Conservation (phyloP, 139 green algal genomes). For the Zygnema cylindricum region DNA sequence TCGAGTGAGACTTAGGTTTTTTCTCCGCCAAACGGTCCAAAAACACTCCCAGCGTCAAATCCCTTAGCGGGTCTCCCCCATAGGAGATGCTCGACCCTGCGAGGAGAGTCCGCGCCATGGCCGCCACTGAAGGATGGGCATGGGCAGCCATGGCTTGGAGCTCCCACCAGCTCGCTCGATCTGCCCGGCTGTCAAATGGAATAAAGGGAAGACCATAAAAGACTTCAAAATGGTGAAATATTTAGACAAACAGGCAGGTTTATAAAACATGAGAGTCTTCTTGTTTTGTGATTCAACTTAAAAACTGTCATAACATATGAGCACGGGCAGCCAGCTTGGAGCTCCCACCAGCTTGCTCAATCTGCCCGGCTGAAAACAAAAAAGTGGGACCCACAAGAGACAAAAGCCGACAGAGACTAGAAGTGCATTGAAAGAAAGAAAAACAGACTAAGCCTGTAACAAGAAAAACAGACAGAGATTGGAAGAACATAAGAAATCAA, state of each 20-base stretch:
- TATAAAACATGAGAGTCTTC: too few species aligned
- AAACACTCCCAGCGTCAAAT: constrained; percentile 84
- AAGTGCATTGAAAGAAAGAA: too few species aligned
- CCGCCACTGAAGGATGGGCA: constrained; percentile 84
- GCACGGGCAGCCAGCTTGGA: constrained; percentile 79
- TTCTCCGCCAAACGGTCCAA: constrained; percentile 94
- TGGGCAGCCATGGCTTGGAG: constrained; percentile 80
- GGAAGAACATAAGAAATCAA: too few species aligned
- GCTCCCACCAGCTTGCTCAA: constrained; percentile 86
- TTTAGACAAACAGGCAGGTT: too few species aligned
- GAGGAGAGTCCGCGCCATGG: constrained; percentile 86
- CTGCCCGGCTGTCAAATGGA: constrained; percentile 68
- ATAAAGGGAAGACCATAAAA: too few species aligned
- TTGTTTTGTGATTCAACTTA: too few species aligned
- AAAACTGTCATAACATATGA: too few species aligned
- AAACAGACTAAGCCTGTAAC: too few species aligned
- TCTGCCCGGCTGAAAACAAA: constrained; percentile 75
- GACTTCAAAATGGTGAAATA: too few species aligned
- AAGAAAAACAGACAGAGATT: too few species aligned
- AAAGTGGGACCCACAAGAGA: too few species aligned
- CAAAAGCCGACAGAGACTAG: too few species aligned
- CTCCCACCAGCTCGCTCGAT: constrained; percentile 88
- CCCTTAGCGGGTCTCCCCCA: constrained; percentile 86
- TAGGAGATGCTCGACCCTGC: constrained; percentile 80
- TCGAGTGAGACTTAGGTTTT: constrained; percentile 78